Evolutionary conservation across 352 stramenopile genomes (phyloP), one percentile per base, ranked within the genome.

Genomic region (Globisporangium nodosum): DNA sequence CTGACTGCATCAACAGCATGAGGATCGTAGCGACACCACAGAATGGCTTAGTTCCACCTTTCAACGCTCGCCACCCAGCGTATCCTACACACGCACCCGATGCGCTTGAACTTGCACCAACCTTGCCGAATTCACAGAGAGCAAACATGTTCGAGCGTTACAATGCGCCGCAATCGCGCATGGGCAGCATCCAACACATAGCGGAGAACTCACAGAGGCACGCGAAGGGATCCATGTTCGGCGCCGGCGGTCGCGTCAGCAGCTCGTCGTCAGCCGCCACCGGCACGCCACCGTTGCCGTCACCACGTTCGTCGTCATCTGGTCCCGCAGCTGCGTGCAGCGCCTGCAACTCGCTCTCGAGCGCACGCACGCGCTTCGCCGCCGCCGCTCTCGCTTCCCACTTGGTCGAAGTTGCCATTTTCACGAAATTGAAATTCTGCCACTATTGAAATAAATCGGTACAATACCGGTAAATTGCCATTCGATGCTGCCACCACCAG

Each of bases 81-180:
- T 7, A 40, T 40, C 11, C 8, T 12, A 15, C 35, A 15, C 37
- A 60, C 62, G 20, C 47, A 74, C 65, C 78, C 76, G 40, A 89
- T 53, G 27, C 72, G 68, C 54, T 71, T 74, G 40, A 86, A 76
- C 39, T 81, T 76, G 63, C 78, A 81, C 43, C 68, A 77, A n/a
- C 66, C 62, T 73, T 18, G 18, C 58, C 3, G 18, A 21, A 46
- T 16, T 33, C 21, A 37, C 13, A 55, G 33, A 18, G 33, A n/a
- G 33, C 5, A 37, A 6, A 1, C 33, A 11, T 9, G 33, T 3
- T 37, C 33, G 33, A 37, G 33, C 5, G 33, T 37, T 37, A 37
- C 33, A 6, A 37, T 37, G 33, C 5, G 3, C 33, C 33, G 8
- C 33, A 37, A 37, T 37, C 33, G 33, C 33, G 3, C 33, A 37